These are phyloP conservation scores for Trichoderma sp. DNA, from an alignment of 2,329 filamentous ascomycete genomes.

Conservation along the genomic window DNA sequence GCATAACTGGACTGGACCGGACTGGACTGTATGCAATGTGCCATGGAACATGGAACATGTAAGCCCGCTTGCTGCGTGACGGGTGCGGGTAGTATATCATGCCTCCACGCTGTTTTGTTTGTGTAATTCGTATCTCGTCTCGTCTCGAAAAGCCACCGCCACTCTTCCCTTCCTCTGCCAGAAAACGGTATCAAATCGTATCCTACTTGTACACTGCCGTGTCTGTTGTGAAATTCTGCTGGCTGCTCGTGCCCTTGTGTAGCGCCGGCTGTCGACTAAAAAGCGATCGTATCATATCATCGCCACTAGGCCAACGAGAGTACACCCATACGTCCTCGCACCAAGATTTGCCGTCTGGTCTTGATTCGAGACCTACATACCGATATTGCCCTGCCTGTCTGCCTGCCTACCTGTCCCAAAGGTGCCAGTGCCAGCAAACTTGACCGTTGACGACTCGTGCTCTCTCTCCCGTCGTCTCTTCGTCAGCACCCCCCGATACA, in stretches of 20 bases:
- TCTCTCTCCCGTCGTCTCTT: not conserved
- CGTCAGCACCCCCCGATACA: not conserved
- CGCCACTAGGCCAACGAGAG: not conserved
- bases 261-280: conserved; percentile 6
- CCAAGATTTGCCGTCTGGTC: not conserved
- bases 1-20: not conserved
- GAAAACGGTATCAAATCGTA: not conserved
- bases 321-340: not conserved
- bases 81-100: conserved; percentile 16
- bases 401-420: not conserved
- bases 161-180: not conserved
- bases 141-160: conserved; percentile 15
- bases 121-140: conserved; percentile 19
- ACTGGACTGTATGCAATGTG: not conserved
- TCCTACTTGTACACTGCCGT: not conserved
- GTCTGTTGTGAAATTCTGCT: not conserved
- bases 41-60: not conserved
- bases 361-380: not conserved
- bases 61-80: not conserved
- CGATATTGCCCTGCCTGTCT: not conserved
- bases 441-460: not conserved
- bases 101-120: conserved; percentile 7
- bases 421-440: not conserved
- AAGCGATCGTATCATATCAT: conserved; percentile 8
- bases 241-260: conserved; percentile 10